Percentiles rank a stretch among this genome's conserved stretches.
phyloP scores from a whole-genome alignment of 2,329 filamentous ascomycete genomes.

The Triangularia setosa region DNA sequence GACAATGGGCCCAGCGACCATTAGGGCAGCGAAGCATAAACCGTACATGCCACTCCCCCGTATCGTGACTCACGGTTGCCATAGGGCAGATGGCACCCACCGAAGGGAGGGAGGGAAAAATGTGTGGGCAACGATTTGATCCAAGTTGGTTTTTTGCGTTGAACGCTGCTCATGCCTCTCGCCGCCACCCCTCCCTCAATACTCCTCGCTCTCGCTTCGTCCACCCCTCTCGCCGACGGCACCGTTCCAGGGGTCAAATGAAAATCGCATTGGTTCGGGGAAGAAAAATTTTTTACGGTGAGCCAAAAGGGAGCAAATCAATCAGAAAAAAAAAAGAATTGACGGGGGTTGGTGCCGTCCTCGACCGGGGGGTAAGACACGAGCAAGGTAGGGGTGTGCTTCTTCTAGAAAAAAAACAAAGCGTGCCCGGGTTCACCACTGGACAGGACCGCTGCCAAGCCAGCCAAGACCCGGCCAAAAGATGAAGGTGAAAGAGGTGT shows the following conservation, averaged over 20 bases:
- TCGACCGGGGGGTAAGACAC: slow-evolving; percentile 16
- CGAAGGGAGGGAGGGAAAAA: not conserved
- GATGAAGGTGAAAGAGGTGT: slow-evolving; percentile 18
- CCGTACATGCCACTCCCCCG: slow-evolving; percentile 14
- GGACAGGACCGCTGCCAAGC: slow-evolving; percentile 11
- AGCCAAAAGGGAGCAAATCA: slow-evolving; percentile 22
- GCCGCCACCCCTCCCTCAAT: not conserved
- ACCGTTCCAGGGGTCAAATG: slow-evolving; percentile 4
- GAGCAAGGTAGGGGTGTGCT: slow-evolving; percentile 15
- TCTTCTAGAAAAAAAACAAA: slow-evolving; percentile 17
- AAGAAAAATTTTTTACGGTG: slow-evolving; percentile 25
- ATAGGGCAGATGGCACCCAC: slow-evolving; percentile 8
- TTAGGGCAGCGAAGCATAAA: slow-evolving; percentile 25
- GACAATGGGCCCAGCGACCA: slow-evolving; percentile 18
- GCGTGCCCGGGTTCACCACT: slow-evolving; percentile 12
- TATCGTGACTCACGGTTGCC: slow-evolving; percentile 21
- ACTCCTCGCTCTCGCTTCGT: slow-evolving; percentile 1
- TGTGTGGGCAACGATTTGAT: not conserved
- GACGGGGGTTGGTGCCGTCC: slow-evolving; percentile 11
- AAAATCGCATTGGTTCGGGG: slow-evolving; percentile 15
- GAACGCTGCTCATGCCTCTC: not conserved
- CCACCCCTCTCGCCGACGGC: not conserved
- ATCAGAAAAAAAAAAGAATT: slow-evolving; percentile 18
- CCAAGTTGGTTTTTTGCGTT: not conserved
- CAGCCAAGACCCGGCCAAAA: slow-evolving; percentile 16